phyloP scores from a whole-genome alignment of 2,329 filamentous ascomycete species.

The Penicillium sp. region DNA sequence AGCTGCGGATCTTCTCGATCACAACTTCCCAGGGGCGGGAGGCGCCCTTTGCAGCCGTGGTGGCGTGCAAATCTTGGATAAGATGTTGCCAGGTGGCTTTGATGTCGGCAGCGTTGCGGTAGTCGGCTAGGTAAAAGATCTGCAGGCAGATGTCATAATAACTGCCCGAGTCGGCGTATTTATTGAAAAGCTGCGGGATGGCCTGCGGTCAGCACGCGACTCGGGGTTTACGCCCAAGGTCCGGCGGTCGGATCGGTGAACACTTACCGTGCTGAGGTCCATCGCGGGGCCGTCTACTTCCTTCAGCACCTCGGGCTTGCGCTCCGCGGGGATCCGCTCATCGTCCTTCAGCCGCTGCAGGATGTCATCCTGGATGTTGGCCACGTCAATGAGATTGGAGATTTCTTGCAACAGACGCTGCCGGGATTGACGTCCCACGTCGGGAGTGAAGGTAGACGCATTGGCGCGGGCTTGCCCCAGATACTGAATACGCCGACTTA shows the following conservation, averaged over 20 bases:
- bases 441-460: slow-evolving; percentile 75
- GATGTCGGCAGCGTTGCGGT: slow-evolving; percentile 83
- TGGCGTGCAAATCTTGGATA: slow-evolving; percentile 66
- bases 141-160: slow-evolving; percentile 93
- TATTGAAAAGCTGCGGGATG: slow-evolving; percentile 85
- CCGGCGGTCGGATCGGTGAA: background rate
- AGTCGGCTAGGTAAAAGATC: slow-evolving; percentile 88
- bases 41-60: slow-evolving; percentile 46
- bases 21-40: slow-evolving; percentile 50
- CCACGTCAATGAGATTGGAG: slow-evolving; percentile 81
- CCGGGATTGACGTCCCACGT: slow-evolving; percentile 73
- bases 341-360: slow-evolving; percentile 75
- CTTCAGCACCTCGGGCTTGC: slow-evolving; percentile 61
- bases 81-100: slow-evolving; percentile 79
- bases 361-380: slow-evolving; percentile 91
- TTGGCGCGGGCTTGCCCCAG: slow-evolving; percentile 90
- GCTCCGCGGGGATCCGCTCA: slow-evolving; percentile 62
- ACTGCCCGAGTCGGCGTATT: slow-evolving; percentile 82
- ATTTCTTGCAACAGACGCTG: slow-evolving; percentile 84
- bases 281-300: slow-evolving; percentile 76
- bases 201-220: background rate
- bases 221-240: background rate
- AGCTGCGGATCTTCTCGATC: slow-evolving; percentile 53
- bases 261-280: slow-evolving; percentile 69
- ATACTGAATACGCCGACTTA: slow-evolving; percentile 84